Base-by-base conservation (phyloP, 805 yeast genomes). In the Pichia nakasei region DNA sequence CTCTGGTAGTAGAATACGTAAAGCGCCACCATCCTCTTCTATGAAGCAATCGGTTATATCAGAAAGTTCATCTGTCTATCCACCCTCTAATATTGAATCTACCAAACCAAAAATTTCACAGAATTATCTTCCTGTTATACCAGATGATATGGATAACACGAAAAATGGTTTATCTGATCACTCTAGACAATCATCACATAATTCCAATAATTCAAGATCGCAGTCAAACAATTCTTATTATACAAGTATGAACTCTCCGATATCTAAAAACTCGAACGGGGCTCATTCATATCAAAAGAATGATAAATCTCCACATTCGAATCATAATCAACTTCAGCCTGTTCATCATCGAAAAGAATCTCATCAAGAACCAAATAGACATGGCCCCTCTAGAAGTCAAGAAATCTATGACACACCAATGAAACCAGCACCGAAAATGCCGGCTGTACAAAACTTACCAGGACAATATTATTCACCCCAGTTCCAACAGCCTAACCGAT, bases 41-140 rank as follows among this genome's bases (percentile, higher is more conserved):
- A 13, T 31, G 35, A 22, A 32, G 6, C 20, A 32, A 12, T 37
- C 45, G 17, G 20, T 15, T 21, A 22, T 22, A 17, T 35, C 48
- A 8, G 34, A n/a, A 34, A 36, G 35, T 8, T 37, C 41, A 6
- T 42, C 45, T 13, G 21, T 32, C 3, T 42, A 37, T 32, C 41
- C 40, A 11, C 27, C 41, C 15, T 37, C 40, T n/a, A 39, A 17
- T 15, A 3, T 39, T 3, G 31, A 13, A 8, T 22, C 33, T 3
- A 17, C n/a, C 13, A 19, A 20, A 18, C 24, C 21, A 20, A 21
- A 24, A 8, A 13, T 5, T 24, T 3, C 12, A 11, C 9, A 5
- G 13, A 24, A 24, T 11, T 24, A 24, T 24, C 27, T 24, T 24
- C 12, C 27, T 11, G 27, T 24, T 24, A 24, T 24, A 24, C 13